Percentiles rank a stretch among this genome's conserved stretches.
These are phyloP conservation scores for Oryza meyeriana DNA, from an alignment of 176 grass and related monocot species.

Conservation along the genomic window DNA sequence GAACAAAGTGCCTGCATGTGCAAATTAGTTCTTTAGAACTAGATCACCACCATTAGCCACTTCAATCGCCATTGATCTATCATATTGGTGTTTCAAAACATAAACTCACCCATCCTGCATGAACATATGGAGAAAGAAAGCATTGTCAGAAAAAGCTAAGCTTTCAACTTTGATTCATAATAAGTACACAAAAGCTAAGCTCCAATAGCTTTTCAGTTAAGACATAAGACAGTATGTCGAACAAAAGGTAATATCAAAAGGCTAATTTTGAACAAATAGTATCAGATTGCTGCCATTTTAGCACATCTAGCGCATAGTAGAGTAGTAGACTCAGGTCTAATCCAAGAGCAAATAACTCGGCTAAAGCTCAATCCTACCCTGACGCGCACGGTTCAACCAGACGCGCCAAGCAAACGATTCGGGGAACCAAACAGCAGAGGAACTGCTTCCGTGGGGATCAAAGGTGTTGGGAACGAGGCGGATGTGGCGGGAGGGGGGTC, in stretches of 20 bases:
- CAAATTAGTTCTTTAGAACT: not conserved
- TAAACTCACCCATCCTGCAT: slow-evolving; percentile 81
- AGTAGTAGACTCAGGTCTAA: not conserved
- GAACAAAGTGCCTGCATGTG: slow-evolving; percentile 79
- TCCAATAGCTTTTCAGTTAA: not conserved
- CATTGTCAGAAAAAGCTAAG: not conserved
- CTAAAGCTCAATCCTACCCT: not conserved
- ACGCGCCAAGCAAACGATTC: not conserved
- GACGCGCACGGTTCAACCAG: not conserved
- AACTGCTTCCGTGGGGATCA: not conserved
- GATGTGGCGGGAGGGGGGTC: not conserved
- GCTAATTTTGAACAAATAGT: not conserved
- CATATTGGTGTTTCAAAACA: not conserved
- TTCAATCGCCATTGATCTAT: not conserved
- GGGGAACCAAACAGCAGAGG: not conserved
- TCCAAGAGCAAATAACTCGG: not conserved
- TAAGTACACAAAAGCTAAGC: not conserved
- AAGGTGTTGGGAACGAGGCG: not conserved
- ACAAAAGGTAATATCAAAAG: not conserved
- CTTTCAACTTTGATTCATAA: not conserved
- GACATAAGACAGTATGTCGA: not conserved
- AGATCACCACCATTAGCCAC: not conserved
- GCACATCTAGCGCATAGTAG: not conserved
- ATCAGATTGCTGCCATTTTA: not conserved
- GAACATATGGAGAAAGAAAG: slow-evolving; percentile 1